A percentile compares a stretch with the other conserved stretches of the same genome.
Conservation (phyloP, 768 basidiomycete species). For the Lactarius sp. region DNA sequence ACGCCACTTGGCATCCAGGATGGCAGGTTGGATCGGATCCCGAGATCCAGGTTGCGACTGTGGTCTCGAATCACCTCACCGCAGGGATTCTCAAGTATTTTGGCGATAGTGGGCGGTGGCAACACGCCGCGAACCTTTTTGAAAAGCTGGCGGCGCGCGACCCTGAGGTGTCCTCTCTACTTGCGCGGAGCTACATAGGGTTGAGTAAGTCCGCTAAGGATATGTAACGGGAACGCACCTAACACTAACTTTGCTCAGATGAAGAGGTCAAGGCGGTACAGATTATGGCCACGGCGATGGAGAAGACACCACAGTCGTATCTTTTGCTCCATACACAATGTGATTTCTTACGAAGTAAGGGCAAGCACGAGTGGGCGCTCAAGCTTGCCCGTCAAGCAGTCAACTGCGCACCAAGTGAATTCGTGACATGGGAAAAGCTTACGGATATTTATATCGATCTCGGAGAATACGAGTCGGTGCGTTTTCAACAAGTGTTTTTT, state of each 20-base stretch:
- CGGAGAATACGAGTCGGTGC: slow-evolving; percentile 71
- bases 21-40: slow-evolving; percentile 99
- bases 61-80: slow-evolving; percentile 94
- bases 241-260: slow-evolving; percentile 44
- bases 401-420: slow-evolving; percentile 97
- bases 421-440: slow-evolving; percentile 98
- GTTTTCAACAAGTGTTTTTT: slow-evolving; percentile 4
- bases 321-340: slow-evolving; percentile 92
- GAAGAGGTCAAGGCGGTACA: slow-evolving; percentile 98
- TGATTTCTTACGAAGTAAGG: slow-evolving; percentile 87
- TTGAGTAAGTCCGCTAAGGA: slow-evolving; percentile 69
- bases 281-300: slow-evolving; percentile 81
- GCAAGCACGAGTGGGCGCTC: slow-evolving; percentile 81
- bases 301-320: slow-evolving; percentile 85
- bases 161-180: slow-evolving; percentile 81
- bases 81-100: slow-evolving; percentile 97
- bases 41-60: slow-evolving; percentile 95
- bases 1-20: slow-evolving; percentile 41
- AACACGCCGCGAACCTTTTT: slow-evolving; percentile 88
- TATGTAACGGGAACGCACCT: not conserved
- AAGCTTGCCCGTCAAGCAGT: slow-evolving; percentile 92
- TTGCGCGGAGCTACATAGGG: slow-evolving; percentile 89
- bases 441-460: slow-evolving; percentile 93
- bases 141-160: slow-evolving; percentile 84
- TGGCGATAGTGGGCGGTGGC: slow-evolving; percentile 82